Base-by-base conservation (phyloP, 768 basidiomycete species). In the Boletus huronensis region DNA sequence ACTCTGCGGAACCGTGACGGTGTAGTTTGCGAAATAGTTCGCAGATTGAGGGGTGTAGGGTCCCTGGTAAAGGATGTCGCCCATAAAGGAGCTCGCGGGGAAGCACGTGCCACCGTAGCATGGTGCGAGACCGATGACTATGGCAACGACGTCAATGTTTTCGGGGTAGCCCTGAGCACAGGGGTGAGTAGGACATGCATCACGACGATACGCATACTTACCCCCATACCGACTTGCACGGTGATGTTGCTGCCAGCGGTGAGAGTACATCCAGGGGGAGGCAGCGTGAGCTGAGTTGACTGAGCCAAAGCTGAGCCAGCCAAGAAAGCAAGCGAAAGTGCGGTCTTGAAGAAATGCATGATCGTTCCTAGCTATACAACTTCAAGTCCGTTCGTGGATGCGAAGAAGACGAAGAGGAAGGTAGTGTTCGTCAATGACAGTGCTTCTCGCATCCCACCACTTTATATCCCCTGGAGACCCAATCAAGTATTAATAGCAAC, bases 61-160 rank as follows among this genome's bases (percentile, higher is more conserved):
- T 8, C 74, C 74, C 31, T 71, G 68, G 48, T 71, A 75, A 5
- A 75, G 60, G 52, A 74, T 59, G 26, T n/a, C 23, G 14, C 74
- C 73, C 50, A 74, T 59, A 36, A 32, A 62, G 1, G 59, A 38
- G 39, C 52, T 60, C 10, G 68, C 57, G 6, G 67, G 55, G 2
- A 26, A 61, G 53, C 73, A 74, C 7, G 52, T 11, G 6, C 56
- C 50, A 2, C 58, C 55, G 2, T 29, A 42, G 52, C 74, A 75
- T 0, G 48, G 48, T 13, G 54, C 44, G 34, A 76, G 66, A 21
- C 69, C 71, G 35, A 75, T 67, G 36, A 68, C 68, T 41, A 72
- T 58, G 11, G 66, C 65, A 14, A 71, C 68, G 6, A 57, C 50
- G 35, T 68, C 63, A 4, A 69, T 58, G 48, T 63, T 68, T 21